phyloP scores from a whole-genome alignment of 2,329 filamentous ascomycete genomes.

The Aspergillus sp. region DNA sequence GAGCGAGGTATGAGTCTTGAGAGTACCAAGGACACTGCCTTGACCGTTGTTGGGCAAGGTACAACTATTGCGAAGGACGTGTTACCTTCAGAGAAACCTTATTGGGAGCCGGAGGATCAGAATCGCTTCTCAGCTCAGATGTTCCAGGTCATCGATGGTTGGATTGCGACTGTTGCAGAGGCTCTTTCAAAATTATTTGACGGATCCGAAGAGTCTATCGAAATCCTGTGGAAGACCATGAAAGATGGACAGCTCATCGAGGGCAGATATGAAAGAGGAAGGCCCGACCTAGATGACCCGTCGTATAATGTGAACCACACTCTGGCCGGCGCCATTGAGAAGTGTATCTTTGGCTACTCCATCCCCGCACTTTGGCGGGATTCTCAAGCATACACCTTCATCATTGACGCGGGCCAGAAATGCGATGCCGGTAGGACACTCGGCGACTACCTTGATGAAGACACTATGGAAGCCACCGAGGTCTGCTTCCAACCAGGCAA shows the following conservation, averaged over 20 bases:
- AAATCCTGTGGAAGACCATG: slow-evolving; percentile 1
- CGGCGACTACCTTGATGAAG: slow-evolving; percentile 5
- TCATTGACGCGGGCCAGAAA: slow-evolving; percentile 13
- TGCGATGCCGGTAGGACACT: slow-evolving; percentile 8
- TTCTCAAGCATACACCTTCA: slow-evolving; percentile 9
- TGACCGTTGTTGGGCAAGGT: slow-evolving; percentile 9
- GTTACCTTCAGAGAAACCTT: background rate
- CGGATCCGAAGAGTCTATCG: background rate
- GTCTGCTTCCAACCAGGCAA: slow-evolving; percentile 7
- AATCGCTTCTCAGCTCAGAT: slow-evolving; percentile 12
- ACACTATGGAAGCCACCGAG: slow-evolving; percentile 6
- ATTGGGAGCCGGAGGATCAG: slow-evolving; percentile 9
- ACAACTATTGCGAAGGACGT: slow-evolving; percentile 12
- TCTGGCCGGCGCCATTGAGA: slow-evolving; percentile 4
- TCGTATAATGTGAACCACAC: background rate
- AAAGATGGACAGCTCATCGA: slow-evolving; percentile 11
- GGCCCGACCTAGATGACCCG: background rate
- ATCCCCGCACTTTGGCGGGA: slow-evolving; percentile 13
- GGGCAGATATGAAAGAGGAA: background rate
- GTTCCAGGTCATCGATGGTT: slow-evolving; percentile 10
- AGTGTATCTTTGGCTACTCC: slow-evolving; percentile 10
- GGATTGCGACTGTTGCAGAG: background rate
- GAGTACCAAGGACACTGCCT: slow-evolving; percentile 7
- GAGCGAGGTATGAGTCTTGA: slow-evolving; percentile 4
- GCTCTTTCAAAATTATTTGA: slow-evolving; percentile 3